These are phyloP conservation scores for Tulasnella sp. DNA, from an alignment of 768 basidiomycete genomes.

Conservation along the genomic window DNA sequence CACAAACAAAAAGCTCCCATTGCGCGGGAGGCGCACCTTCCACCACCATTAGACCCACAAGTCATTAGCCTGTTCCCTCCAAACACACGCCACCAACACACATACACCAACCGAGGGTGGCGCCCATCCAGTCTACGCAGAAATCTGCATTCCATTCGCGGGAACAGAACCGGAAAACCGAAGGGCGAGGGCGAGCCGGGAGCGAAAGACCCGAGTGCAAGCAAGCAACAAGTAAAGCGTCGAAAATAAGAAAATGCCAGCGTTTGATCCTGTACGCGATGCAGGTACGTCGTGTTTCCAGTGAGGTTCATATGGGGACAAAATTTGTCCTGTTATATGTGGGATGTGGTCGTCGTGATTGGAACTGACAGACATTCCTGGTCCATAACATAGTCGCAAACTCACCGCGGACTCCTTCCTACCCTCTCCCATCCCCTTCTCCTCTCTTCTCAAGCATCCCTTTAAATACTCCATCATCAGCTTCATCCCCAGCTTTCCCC, in stretches of 20 bases:
- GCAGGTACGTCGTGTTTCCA: constrained; percentile 33
- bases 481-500: constrained; percentile 14
- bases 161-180: background rate
- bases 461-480: background rate
- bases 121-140: background rate
- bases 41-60: background rate
- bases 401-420: constrained; percentile 21
- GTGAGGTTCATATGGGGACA: background rate
- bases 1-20: background rate
- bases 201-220: background rate
- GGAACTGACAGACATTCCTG: constrained; percentile 18
- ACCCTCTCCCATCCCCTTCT: constrained; percentile 26
- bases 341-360: background rate
- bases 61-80: background rate
- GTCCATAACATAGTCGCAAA: constrained; percentile 17
- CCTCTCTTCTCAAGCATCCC: constrained; percentile 6
- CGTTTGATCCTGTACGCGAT: constrained; percentile 82
- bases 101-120: constrained; percentile 1
- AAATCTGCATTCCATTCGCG: background rate
- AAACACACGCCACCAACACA: background rate
- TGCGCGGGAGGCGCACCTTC: background rate
- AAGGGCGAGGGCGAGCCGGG: background rate
- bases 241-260: constrained; percentile 43
- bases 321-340: background rate
- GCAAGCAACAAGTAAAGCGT: background rate